A percentile compares a stretch with the other conserved stretches of the same genome.
phyloP scores from a whole-genome alignment of 2,329 filamentous ascomycete genomes.

The Drechslerella stenobrocha region DNA sequence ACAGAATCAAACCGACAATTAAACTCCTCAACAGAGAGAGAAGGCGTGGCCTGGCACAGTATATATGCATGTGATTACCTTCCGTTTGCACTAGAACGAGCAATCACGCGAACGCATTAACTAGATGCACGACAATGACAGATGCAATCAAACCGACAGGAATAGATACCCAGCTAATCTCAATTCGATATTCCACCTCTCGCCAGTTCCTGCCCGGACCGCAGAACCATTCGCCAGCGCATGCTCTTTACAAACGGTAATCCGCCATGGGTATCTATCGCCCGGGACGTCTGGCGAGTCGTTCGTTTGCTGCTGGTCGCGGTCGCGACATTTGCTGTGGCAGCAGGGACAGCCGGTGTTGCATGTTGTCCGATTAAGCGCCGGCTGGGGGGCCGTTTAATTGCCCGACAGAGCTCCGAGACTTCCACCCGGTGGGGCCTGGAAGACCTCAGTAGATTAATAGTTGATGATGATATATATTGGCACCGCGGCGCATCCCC shows the following conservation, averaged over 20 bases:
- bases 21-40: background rate
- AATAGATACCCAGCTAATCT: background rate
- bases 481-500: too few species aligned
- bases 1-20: too few species aligned
- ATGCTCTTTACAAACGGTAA: background rate
- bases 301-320: conserved; percentile 11
- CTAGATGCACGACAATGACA: background rate
- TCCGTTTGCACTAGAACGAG: conserved; percentile 1
- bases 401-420: conserved; percentile 11
- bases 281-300: conserved; percentile 3
- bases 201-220: conserved; percentile 1
- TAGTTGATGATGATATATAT: too few species aligned
- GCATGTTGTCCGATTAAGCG: conserved; percentile 47
- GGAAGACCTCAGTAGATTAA: background rate
- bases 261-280: conserved; percentile 5
- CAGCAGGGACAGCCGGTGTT: conserved; percentile 35
- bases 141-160: background rate
- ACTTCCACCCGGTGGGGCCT: background rate
- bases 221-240: background rate
- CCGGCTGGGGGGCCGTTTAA: conserved; percentile 18
- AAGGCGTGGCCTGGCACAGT: background rate
- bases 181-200: conserved; percentile 1
- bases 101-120: conserved; percentile 1
- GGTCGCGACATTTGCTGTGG: conserved; percentile 28
- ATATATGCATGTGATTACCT: background rate